phyloP scores from a whole-genome alignment of 176 grass and related monocot genomes.

The Oryza meridionalis region DNA sequence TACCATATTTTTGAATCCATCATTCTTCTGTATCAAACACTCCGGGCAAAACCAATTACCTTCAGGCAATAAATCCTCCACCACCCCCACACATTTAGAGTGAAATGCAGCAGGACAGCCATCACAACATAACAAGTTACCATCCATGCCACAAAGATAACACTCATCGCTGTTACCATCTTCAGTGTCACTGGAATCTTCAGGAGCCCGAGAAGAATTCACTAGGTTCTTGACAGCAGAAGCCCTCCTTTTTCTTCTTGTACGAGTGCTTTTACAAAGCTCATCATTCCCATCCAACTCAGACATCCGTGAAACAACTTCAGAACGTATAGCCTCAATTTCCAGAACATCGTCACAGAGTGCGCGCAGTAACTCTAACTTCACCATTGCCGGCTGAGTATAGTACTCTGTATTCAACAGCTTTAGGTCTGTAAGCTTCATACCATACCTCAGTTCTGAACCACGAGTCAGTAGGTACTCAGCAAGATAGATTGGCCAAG shows the following conservation, averaged over 20 bases:
- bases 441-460: constrained; percentile 60
- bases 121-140: constrained; percentile 95
- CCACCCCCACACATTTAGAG: constrained; percentile 90
- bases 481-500: constrained; percentile 93
- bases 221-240: constrained; percentile 23
- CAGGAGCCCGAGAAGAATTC: constrained; percentile 34
- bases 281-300: constrained; percentile 62
- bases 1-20: constrained; percentile 52
- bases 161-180: constrained; percentile 94
- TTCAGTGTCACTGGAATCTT: constrained; percentile 53
- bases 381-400: constrained; percentile 65
- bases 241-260: constrained; percentile 56
- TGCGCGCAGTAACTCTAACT: constrained; percentile 79
- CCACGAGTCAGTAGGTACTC: constrained; percentile 79
- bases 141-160: constrained; percentile 89
- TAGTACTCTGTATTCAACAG: constrained; percentile 79
- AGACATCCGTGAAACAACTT: constrained; percentile 67
- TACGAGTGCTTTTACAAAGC: constrained; percentile 31
- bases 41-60: constrained; percentile 93
- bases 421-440: constrained; percentile 76
- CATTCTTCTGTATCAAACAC: constrained; percentile 66
- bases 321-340: constrained; percentile 64
- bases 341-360: constrained; percentile 91
- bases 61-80: constrained; percentile 90
- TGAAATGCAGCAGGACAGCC: constrained; percentile 97